These are phyloP conservation scores for Candida xiaguanensis DNA, from an alignment of 805 yeast species.

Conservation along the genomic window DNA sequence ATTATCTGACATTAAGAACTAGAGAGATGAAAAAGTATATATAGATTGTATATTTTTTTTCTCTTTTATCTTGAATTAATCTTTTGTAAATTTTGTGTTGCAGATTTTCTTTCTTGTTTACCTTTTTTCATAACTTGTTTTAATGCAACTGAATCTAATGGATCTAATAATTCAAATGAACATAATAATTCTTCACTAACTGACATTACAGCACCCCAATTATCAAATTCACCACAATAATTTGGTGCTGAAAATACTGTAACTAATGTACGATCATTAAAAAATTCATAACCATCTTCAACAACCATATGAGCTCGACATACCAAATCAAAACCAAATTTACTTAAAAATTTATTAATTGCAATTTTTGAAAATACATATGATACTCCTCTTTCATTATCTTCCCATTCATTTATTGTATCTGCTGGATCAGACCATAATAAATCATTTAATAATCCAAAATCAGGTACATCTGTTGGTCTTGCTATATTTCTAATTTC, in stretches of 20 bases:
- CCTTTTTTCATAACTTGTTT: conserved; percentile 94
- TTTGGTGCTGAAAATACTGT: conserved; percentile 83
- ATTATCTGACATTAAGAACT: not conserved
- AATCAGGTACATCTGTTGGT: conserved; percentile 85
- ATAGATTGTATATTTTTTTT: not conserved
- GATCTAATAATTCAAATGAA: conserved; percentile 89
- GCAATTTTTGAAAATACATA: conserved; percentile 79
- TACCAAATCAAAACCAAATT: conserved; percentile 76
- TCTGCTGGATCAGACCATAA: conserved; percentile 87
- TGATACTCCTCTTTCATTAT: conserved; percentile 80
- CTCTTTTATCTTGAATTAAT: conserved; percentile 2
- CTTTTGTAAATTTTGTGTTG: conserved; percentile 21
- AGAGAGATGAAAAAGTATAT: not conserved
- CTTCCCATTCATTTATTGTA: conserved; percentile 81
- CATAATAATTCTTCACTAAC: conserved; percentile 90
- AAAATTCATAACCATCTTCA: conserved; percentile 84
- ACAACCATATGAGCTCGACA: conserved; percentile 90
- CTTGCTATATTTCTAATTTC: conserved; percentile 72
- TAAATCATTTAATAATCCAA: conserved; percentile 71
- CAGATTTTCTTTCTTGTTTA: conserved; percentile 77
- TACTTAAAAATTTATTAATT: conserved; percentile 68
- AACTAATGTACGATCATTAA: conserved; percentile 68
- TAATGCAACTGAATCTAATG: conserved; percentile 87
- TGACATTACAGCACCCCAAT: conserved; percentile 94
- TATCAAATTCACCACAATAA: conserved; percentile 77